Evolutionary conservation across 352 stramenopile species (phyloP).

Genomic region (Halophytophthora batemanensis): DNA sequence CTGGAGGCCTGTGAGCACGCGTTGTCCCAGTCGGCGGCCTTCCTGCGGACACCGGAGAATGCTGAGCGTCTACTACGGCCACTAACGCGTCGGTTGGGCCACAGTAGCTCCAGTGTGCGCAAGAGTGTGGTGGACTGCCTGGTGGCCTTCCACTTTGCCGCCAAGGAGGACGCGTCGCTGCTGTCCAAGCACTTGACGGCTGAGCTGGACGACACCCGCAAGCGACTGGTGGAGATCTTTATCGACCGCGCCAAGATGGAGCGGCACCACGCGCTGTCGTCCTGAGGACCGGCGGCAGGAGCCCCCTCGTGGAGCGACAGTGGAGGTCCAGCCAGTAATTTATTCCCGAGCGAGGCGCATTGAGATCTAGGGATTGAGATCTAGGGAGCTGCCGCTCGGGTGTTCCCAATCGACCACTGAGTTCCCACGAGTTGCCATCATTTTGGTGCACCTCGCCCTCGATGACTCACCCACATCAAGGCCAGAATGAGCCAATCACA

Average conservation of each 20-base stretch:
- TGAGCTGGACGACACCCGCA: conserved; percentile 49
- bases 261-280: conserved; percentile 18
- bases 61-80: conserved; percentile 27
- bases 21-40: conserved; percentile 12
- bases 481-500: too few species aligned
- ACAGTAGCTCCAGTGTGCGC: conserved; percentile 61
- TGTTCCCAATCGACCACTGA: too few species aligned
- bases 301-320: background rate
- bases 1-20: conserved; percentile 34
- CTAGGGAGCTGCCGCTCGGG: too few species aligned
- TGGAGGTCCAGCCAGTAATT: conserved; percentile 10
- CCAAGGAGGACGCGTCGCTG: conserved; percentile 36
- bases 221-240: conserved; percentile 71
- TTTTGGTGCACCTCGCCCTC: too few species aligned
- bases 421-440: too few species aligned
- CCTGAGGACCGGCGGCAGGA: conserved; percentile 1
- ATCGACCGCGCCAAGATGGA: conserved; percentile 61
- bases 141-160: conserved; percentile 63
- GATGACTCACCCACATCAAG: too few species aligned
- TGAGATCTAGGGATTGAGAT: too few species aligned
- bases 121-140: conserved; percentile 67
- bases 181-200: conserved; percentile 41
- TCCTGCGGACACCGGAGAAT: conserved; percentile 33
- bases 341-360: conserved; percentile 8
- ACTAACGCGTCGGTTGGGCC: conserved; percentile 36